A percentile compares a stretch with the other conserved stretches of the same genome.
These are phyloP conservation scores for Theobroma cacao DNA, from an alignment of 345 rosid genomes.

Conservation along the genomic window DNA sequence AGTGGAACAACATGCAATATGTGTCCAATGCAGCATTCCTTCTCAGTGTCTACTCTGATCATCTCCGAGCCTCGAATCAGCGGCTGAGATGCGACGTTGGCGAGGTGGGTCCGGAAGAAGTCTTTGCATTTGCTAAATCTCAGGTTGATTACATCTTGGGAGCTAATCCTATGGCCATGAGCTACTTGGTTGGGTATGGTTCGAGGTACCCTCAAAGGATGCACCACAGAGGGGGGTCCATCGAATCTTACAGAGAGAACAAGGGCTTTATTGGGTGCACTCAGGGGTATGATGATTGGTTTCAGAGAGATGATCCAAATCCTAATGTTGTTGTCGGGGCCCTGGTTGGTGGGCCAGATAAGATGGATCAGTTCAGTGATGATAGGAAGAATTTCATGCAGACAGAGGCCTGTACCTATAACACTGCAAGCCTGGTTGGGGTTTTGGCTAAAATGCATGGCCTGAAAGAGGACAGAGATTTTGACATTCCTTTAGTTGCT, in stretches of 20 bases:
- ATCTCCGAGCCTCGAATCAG: slow-evolving; percentile 31
- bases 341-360: slow-evolving; percentile 64
- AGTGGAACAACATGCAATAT: slow-evolving; percentile 78
- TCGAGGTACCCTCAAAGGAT: slow-evolving; percentile 41
- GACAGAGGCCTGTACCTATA: slow-evolving; percentile 66
- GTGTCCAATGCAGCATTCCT: slow-evolving; percentile 50
- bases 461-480: not conserved
- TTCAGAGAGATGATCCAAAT: slow-evolving; percentile 32
- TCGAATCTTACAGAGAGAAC: slow-evolving; percentile 36
- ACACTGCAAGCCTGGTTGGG: slow-evolving; percentile 53
- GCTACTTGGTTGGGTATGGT: slow-evolving; percentile 65
- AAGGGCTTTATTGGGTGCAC: slow-evolving; percentile 66
- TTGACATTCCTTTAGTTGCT: not conserved
- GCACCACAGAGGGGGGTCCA: slow-evolving; percentile 78
- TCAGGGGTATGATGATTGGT: slow-evolving; percentile 61
- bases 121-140: slow-evolving; percentile 39
- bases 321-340: slow-evolving; percentile 52
- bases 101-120: slow-evolving; percentile 26
- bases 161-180: slow-evolving; percentile 50
- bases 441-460: slow-evolving; percentile 43
- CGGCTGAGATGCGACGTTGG: slow-evolving; percentile 30
- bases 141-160: slow-evolving; percentile 66
- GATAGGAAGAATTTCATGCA: slow-evolving; percentile 43
- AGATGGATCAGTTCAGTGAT: slow-evolving; percentile 42
- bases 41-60: slow-evolving; percentile 46